phyloP scores from a whole-genome alignment of 495 filamentous ascomycete species.

The Tirmania nivea region DNA sequence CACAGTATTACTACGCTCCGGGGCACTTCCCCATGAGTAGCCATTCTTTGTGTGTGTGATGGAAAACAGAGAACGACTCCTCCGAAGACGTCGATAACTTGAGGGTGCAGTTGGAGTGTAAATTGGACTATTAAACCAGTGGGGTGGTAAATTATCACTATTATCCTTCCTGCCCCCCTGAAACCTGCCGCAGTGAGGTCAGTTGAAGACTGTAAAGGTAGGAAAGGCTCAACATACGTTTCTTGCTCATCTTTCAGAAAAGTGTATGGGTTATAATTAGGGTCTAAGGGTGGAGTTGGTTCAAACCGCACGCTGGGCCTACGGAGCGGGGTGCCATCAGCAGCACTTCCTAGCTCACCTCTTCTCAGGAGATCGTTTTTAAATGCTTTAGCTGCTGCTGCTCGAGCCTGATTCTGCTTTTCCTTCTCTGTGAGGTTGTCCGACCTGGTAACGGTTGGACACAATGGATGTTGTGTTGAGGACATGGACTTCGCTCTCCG shows the following conservation, averaged over 20 bases:
- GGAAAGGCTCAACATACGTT: too few relatives aligned
- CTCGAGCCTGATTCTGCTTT: not conserved
- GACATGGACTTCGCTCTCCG: not conserved
- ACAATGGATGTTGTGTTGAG: not conserved
- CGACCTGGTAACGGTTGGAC: not conserved
- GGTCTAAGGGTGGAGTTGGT: not conserved
- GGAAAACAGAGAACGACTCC: not conserved
- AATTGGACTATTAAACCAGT: not conserved
- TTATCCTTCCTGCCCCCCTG: too few relatives aligned
- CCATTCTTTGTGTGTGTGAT: not conserved
- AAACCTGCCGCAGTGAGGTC: too few relatives aligned
- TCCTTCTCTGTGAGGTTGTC: not conserved
- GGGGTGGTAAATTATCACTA: not conserved
- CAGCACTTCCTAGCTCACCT: not conserved
- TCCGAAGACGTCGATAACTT: not conserved
- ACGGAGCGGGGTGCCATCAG: too few relatives aligned
- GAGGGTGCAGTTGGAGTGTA: not conserved
- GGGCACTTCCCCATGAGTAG: not conserved
- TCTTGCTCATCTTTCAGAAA: too few relatives aligned
- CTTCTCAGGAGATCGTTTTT: not conserved
- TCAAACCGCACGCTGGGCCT: not conserved
- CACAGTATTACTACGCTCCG: not conserved
- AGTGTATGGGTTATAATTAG: too few relatives aligned
- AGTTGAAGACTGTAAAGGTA: too few relatives aligned
- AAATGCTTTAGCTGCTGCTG: not conserved